Percentiles rank a stretch among this genome's conserved stretches.
Evolutionary conservation across 2,329 filamentous ascomycete species (phyloP).

Genomic region (Epichloe gansuensis): DNA sequence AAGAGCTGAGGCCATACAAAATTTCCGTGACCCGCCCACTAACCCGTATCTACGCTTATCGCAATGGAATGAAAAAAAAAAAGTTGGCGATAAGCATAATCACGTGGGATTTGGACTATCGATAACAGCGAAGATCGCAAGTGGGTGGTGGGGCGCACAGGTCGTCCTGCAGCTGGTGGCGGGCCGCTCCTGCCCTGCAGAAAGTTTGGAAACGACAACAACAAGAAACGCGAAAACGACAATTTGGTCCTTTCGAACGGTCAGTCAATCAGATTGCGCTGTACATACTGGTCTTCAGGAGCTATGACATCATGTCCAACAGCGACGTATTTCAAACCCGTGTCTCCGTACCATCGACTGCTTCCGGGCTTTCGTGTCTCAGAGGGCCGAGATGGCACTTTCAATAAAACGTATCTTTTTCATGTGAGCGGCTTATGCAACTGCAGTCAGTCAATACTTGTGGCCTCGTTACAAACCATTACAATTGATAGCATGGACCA

Average conservation of each 20-base stretch:
- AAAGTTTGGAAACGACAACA: not conserved
- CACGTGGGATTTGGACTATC: slow-evolving; percentile 14
- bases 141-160: not conserved
- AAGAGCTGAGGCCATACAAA: slow-evolving; percentile 18
- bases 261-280: not conserved
- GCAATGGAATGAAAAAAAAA: slow-evolving; percentile 20
- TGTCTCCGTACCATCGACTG: not conserved
- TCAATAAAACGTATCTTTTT: not conserved
- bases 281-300: not conserved
- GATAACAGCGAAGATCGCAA: slow-evolving; percentile 11
- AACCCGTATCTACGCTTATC: slow-evolving; percentile 4
- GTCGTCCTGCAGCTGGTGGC: not conserved
- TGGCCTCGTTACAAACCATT: not conserved
- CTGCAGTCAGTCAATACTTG: not conserved
- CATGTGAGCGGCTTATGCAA: not conserved
- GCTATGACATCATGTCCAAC: not conserved
- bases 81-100: slow-evolving; percentile 15
- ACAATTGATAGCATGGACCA: not conserved
- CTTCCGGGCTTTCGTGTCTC: not conserved
- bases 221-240: too few relatives aligned
- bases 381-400: not conserved
- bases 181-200: not conserved
- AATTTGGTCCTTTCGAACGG: not conserved
- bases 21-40: slow-evolving; percentile 6
- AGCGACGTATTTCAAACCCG: not conserved